Conservation (phyloP, 306 rosid genomes). For the Fragaria iinumae region DNA sequence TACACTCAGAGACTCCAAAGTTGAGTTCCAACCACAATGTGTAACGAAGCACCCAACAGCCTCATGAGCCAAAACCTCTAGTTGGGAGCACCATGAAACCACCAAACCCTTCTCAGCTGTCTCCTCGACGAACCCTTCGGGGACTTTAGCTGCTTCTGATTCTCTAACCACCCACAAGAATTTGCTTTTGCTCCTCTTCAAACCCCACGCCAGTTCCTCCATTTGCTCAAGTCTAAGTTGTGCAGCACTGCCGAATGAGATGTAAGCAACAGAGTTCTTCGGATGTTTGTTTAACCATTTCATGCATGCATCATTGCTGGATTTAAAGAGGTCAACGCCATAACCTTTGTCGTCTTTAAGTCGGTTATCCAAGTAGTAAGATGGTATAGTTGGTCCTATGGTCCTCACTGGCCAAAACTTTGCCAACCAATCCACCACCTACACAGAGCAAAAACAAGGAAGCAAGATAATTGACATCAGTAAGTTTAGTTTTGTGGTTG, state of each 20-base stretch:
- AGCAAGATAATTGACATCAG: not conserved
- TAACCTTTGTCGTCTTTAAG: conserved; percentile 25
- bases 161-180: conserved; percentile 43
- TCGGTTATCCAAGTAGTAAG: conserved; percentile 24
- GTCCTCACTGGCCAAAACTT: conserved; percentile 18
- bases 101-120: conserved; percentile 19
- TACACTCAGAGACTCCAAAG: not conserved
- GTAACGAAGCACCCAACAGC: conserved; percentile 21
- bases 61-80: conserved; percentile 22
- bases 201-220: conserved; percentile 29
- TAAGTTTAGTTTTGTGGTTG: not conserved
- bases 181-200: conserved; percentile 5
- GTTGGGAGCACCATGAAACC: conserved; percentile 18
- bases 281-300: conserved; percentile 26
- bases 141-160: conserved; percentile 25
- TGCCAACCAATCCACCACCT: conserved; percentile 28
- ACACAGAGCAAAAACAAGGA: not conserved
- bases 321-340: conserved; percentile 9
- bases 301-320: conserved; percentile 2
- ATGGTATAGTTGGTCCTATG: conserved; percentile 36
- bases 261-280: conserved; percentile 21
- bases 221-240: conserved; percentile 21
- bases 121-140: conserved; percentile 28
- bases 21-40: not conserved
- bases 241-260: conserved; percentile 30